Conservation (phyloP, 352 stramenopile species). For the Phytophthora sp. region DNA sequence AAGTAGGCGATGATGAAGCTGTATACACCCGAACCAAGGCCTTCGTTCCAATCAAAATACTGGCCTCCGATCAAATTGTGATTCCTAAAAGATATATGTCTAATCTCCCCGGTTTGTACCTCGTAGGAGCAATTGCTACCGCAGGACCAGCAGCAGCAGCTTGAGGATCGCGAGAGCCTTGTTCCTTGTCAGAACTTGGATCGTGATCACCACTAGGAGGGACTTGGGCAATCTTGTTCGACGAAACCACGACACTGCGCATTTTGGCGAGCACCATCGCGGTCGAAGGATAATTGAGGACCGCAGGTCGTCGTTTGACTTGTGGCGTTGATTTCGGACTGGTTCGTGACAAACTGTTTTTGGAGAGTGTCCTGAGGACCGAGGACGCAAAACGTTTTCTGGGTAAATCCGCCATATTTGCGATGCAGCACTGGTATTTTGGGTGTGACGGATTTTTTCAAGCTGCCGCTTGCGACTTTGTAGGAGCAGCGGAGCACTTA, state of each 20-base stretch:
- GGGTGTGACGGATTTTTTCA: no score
- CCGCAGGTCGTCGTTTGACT: no score
- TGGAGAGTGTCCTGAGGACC: no score
- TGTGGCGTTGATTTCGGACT: not conserved
- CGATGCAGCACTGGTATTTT: no score
- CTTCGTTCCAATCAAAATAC: slow-evolving; percentile 38
- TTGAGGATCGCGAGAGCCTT: not conserved
- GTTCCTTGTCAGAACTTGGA: not conserved
- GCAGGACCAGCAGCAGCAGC: not conserved
- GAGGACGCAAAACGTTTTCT: no score
- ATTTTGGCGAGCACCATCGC: not conserved
- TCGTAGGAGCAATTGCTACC: not conserved
- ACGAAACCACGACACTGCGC: not conserved
- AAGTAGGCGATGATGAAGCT: slow-evolving; percentile 30
- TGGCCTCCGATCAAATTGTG: slow-evolving; percentile 30
- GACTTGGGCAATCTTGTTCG: not conserved
- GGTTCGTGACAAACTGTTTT: not conserved
- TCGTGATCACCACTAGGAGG: not conserved
- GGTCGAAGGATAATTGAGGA: not conserved
- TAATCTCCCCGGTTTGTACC: slow-evolving; percentile 9
- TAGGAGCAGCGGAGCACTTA: no score
- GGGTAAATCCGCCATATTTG: no score
- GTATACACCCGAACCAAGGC: slow-evolving; percentile 20
- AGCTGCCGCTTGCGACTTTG: no score
- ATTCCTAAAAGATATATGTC: slow-evolving; percentile 20